Evolutionary conservation across 192 early-diverging fungal species (phyloP), one percentile per base, ranked within the genome.

Genomic region (Coemansia sp.): DNA sequence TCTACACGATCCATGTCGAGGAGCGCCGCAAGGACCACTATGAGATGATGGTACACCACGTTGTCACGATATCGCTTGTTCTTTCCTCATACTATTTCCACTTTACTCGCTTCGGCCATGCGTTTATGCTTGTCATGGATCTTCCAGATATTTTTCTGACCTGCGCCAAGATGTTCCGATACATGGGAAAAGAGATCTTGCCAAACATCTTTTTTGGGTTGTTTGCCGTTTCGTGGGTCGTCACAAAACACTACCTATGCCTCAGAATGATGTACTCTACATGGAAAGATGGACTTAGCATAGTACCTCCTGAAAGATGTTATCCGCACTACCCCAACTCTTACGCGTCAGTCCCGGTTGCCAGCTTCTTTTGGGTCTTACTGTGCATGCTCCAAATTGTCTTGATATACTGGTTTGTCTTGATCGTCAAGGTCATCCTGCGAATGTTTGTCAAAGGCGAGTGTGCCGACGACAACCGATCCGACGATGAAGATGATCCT

Each of bases 161-260:
- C 3, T 20, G 70, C 6, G 92, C 93, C 72, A 95, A 95, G 81
- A 86, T 92, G 60, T 71, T 93, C 63, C 92, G 90, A 68, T 94
- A 94, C 69, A 57, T 88, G 35, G 81, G 81, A 20, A 80, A 84
- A 51, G 73, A 77, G 21, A 76, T 78, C 5, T 48, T 89, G 15
- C 92, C 90, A 65, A 87, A 93, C 76, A 59, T 87, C 15, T 67
- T 87, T 16, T 95, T 95, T 80, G 91, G 86, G 24, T 35, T 90
- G 18, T 95, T 95, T 69, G 86, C 88, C 23, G 23, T 91, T 9
- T 84, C 88, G 9, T 95, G 93, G 93, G 69, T 90, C 20, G 62
- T 86, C 18, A 93, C 92, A 0, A 89, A 91, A 24, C 93, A 95
- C 64, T 79, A 82, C 63, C 55, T 92, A 24, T 92, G 88, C 72